Evolutionary conservation across 2,329 filamentous ascomycete species (phyloP).

Genomic region (Cordyceps tenuipes): DNA sequence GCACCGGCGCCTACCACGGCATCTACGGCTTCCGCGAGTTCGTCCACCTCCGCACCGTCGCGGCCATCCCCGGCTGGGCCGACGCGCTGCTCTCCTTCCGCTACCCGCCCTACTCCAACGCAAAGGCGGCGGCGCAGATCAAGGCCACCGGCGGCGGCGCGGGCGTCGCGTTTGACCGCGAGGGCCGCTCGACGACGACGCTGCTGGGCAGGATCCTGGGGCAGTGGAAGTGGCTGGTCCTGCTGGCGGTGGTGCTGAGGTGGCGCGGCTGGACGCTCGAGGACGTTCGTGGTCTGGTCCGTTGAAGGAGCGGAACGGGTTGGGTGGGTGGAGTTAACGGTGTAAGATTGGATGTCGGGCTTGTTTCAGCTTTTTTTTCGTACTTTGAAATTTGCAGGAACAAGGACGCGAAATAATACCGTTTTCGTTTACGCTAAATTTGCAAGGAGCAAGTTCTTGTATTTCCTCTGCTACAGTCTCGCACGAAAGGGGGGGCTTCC

Average conservation of each 20-base stretch:
- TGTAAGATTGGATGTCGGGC: not conserved
- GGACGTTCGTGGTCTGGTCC: not conserved
- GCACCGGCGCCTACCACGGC: constrained; percentile 41
- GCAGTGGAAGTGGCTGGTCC: constrained; percentile 10
- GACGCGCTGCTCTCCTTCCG: constrained; percentile 20
- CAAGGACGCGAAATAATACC: too few species aligned
- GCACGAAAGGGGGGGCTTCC: not conserved
- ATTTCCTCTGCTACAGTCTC: not conserved
- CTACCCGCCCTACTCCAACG: constrained; percentile 17
- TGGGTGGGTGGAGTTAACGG: not conserved
- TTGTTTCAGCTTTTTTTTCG: not conserved
- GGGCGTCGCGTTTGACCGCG: not conserved
- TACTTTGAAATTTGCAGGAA: too few species aligned
- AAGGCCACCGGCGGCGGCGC: constrained; percentile 2
- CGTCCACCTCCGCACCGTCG: constrained; percentile 31
- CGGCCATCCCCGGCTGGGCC: constrained; percentile 29
- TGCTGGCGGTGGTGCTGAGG: not conserved
- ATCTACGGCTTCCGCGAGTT: constrained; percentile 38
- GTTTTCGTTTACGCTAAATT: too few species aligned
- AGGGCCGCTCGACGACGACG: not conserved
- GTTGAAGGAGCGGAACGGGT: not conserved
- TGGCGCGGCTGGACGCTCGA: constrained; percentile 7
- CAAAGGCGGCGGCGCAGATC: constrained; percentile 8
- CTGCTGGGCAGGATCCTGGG: not conserved
- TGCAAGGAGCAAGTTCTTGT: too few species aligned